A percentile compares a stretch with the other conserved stretches of the same genome.
Evolutionary conservation across 1,284 basidiomycete species (phyloP).

Genomic region (Apiotrichum montevideense): DNA sequence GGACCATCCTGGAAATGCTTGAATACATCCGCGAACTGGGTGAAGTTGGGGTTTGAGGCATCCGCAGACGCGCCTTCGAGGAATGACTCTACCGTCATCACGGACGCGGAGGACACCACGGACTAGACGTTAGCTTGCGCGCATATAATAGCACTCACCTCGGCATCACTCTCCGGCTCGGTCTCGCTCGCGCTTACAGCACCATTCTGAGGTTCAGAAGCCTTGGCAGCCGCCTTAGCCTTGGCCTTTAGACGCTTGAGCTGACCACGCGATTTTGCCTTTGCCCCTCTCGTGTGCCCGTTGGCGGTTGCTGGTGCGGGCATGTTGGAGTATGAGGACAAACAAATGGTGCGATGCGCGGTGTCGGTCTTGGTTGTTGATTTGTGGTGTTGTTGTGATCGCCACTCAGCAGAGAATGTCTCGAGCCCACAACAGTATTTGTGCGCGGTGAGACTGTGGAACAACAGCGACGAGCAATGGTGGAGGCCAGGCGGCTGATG

Average conservation of each 20-base stretch:
- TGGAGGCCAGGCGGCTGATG: too few relatives aligned
- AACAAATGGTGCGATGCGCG: too few relatives aligned
- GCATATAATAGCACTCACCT: conserved; percentile 26
- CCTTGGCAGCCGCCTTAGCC: conserved; percentile 23
- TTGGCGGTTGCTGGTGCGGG: conserved; percentile 17
- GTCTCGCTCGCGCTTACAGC: conserved; percentile 27
- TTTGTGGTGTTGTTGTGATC: too few relatives aligned
- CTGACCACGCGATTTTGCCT: conserved; percentile 39
- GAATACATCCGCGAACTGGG: conserved; percentile 42
- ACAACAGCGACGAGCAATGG: too few relatives aligned
- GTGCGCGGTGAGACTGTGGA: too few relatives aligned
- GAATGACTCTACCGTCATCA: conserved; percentile 29
- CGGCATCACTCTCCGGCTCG: conserved; percentile 30
- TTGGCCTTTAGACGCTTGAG: conserved; percentile 44
- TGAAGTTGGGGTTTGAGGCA: conserved; percentile 34
- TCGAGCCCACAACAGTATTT: too few relatives aligned
- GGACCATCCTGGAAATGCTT: conserved; percentile 31
- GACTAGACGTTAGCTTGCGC: conserved; percentile 13
- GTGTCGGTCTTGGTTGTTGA: too few relatives aligned
- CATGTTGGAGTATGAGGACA: conserved; percentile 4
- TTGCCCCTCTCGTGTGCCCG: conserved; percentile 19
- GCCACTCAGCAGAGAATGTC: too few relatives aligned
- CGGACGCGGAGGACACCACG: conserved; percentile 19
- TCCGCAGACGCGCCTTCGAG: conserved; percentile 25
- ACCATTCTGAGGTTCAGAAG: conserved; percentile 29